These are phyloP conservation scores for Lasiodiplodia citricola DNA, from an alignment of 2,329 filamentous ascomycete genomes.

Conservation along the genomic window DNA sequence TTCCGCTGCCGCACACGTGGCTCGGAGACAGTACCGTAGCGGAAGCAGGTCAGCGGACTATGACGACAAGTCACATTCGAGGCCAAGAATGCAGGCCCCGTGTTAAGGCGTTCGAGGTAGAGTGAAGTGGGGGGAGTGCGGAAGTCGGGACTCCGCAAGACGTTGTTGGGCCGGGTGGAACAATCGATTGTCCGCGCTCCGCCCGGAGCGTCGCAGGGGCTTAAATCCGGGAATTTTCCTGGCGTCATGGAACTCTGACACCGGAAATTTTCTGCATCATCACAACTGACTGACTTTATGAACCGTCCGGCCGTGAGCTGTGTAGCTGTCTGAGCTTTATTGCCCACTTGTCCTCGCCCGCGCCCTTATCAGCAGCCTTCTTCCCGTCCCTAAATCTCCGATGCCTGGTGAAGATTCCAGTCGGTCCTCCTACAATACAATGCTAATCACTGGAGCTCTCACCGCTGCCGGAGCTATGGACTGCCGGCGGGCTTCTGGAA, in stretches of 20 bases:
- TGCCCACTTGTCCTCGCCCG: not conserved
- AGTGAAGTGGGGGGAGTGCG: conserved; percentile 2
- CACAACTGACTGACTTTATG: not conserved
- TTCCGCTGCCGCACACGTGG: not conserved
- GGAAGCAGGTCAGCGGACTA: not conserved
- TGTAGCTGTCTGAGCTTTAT: not conserved
- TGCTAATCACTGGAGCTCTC: not conserved
- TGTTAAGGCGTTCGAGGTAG: conserved; percentile 8
- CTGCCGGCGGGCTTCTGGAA: not conserved
- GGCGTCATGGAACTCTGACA: not conserved
- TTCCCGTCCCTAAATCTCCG: not conserved
- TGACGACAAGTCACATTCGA: conserved; percentile 13
- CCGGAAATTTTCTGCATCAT: not conserved
- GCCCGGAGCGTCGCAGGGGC: not conserved
- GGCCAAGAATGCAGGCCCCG: not conserved
- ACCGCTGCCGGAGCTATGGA: not conserved
- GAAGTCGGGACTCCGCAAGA: not conserved
- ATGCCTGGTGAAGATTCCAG: not conserved
- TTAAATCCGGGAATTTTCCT: not conserved
- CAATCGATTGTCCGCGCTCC: not conserved
- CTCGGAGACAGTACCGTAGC: not conserved
- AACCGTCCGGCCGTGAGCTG: not conserved
- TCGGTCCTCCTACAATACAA: too few relatives aligned
- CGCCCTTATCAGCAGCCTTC: not conserved
- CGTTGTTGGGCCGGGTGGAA: conserved; percentile 1